phyloP scores from a whole-genome alignment of 108 stramenopile species.

The Mayamaea pseudoterrestris region DNA sequence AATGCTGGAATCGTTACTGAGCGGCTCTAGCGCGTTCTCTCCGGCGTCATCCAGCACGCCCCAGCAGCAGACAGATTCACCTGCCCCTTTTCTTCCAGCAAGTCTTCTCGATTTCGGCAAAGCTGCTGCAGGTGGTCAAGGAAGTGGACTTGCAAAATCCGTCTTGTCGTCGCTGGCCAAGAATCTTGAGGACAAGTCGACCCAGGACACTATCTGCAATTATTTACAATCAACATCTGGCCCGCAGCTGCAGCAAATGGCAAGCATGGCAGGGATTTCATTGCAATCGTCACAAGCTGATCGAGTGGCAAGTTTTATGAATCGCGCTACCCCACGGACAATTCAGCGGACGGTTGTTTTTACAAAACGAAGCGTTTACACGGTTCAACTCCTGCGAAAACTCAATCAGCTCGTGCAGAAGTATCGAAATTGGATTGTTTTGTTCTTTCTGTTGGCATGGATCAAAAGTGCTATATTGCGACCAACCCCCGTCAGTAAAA shows the following conservation, averaged over 20 bases:
- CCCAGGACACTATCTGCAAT: slow-evolving; percentile 47
- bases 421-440: slow-evolving; percentile 48
- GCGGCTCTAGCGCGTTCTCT: background rate
- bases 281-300: slow-evolving; percentile 30
- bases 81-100: too few relatives aligned
- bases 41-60: slow-evolving; percentile 5
- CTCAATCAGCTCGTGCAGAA: slow-evolving; percentile 35
- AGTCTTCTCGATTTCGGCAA: too few relatives aligned
- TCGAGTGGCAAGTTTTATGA: slow-evolving; percentile 29
- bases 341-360: slow-evolving; percentile 33
- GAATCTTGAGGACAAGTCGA: slow-evolving; percentile 48
- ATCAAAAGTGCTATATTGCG: slow-evolving; percentile 45
- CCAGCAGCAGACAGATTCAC: slow-evolving; percentile 3
- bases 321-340: slow-evolving; percentile 43
- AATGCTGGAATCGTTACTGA: slow-evolving; percentile 20
- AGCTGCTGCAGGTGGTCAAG: too few relatives aligned
- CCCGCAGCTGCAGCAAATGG: slow-evolving; percentile 38
- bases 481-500: slow-evolving; percentile 22
- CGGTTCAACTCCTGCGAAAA: slow-evolving; percentile 36
- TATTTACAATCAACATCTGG: slow-evolving; percentile 39
- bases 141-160: slow-evolving; percentile 43
- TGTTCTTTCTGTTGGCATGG: slow-evolving; percentile 39
- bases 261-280: slow-evolving; percentile 53
- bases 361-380: slow-evolving; percentile 31
- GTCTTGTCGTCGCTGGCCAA: slow-evolving; percentile 43